Evolutionary conservation across 805 yeast genomes (phyloP), one percentile per base, ranked within the genome.

Genomic region (Tetrapisispora iriomotensis): DNA sequence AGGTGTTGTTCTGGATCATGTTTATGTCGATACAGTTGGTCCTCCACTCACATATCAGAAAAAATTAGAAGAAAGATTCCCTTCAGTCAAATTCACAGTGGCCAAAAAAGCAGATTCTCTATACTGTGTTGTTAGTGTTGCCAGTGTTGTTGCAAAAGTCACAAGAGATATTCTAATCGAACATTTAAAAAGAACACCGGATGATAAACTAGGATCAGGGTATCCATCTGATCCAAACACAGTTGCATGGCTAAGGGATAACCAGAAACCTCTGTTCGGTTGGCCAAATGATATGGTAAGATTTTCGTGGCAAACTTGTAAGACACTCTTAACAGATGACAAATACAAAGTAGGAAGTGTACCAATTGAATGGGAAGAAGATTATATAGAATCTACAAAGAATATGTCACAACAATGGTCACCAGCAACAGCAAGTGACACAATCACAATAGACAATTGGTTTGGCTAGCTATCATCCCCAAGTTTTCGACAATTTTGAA

Each of bases 1-100:
- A 26, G 82, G 84, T 1, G 79, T 84, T 6, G 71, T 75, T 29
- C 55, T 92, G 6, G 70, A 66, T 21, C 85, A 85, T 54, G 73
- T 88, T 0, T 92, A 72, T 58, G 88, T 92, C 5, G 99, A 92
- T 58, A 92, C 99, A 0, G 98, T 92, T 30, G 99, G 99, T 0
- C 96, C 97, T 1, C 97, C 98, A 12, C 73, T 62, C 1, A 66
- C 80, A 26, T 92, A 92, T 58, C 94, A 83, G 53, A 73, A 70
- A 28, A 92, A 90, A 59, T 66, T 92, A 36, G 71, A 75, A 41
- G 60, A 59, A 21, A 61, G 72, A 40, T 92, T 92, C 53, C 96
- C 96, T 0, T 60, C 55, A 0, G 62, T 83, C 18, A 72, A 71
- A 43, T 72, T 92, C 22, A 81, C 86, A 0, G 98, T 92, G 6